A percentile compares a stretch with the other conserved stretches of the same genome.
Conservation (phyloP, 306 rosid genomes). For the Gleditsia sinensis region DNA sequence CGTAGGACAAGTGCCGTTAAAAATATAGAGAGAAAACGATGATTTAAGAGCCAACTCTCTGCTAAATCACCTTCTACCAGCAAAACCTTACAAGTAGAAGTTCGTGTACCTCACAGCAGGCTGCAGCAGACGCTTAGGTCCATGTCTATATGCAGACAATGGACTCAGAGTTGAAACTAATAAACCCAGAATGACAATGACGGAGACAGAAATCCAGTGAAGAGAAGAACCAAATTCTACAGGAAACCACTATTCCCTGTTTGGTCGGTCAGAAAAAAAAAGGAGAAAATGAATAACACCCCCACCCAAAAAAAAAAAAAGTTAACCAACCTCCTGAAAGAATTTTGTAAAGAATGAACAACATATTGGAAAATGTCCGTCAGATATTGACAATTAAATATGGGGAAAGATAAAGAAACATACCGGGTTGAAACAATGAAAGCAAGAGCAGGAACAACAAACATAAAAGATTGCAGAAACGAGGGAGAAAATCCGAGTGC, state of each 20-base stretch:
- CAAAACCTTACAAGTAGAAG: not conserved
- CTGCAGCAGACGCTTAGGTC: not conserved
- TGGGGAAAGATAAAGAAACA: not conserved
- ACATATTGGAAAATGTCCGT: not conserved
- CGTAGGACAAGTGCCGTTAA: not conserved
- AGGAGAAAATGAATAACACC: not conserved
- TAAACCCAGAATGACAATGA: not conserved
- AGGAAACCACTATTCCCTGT: not conserved
- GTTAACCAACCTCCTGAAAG: not conserved
- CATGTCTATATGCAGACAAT: not conserved
- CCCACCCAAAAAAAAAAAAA: not conserved
- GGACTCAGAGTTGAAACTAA: not conserved
- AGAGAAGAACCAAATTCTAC: not conserved
- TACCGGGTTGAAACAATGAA: constrained; percentile 23
- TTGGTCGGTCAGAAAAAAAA: not conserved
- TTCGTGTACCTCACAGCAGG: not conserved
- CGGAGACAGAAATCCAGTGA: not conserved
- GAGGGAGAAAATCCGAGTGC: constrained; percentile 19
- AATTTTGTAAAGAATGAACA: not conserved
- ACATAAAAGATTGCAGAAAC: not conserved
- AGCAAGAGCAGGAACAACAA: constrained; percentile 19
- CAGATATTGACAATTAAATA: not conserved
- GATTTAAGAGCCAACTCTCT: constrained; percentile 13
- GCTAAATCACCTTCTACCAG: constrained; percentile 1
- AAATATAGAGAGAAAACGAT: not conserved